Base-by-base conservation (phyloP, 805 yeast genomes). In the Debaryomyces tyrocola region DNA sequence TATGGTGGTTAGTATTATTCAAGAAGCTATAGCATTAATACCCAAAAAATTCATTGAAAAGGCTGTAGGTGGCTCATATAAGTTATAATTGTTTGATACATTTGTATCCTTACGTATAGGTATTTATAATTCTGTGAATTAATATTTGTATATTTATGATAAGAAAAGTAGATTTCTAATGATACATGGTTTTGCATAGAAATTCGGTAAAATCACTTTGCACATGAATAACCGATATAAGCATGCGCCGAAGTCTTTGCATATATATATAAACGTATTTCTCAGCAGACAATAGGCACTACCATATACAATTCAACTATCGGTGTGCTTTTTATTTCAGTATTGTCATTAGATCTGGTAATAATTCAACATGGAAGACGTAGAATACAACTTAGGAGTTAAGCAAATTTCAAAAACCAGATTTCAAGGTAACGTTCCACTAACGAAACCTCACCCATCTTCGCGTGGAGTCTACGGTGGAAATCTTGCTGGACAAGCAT, bases 1-100 rank as follows among this genome's bases (percentile, higher is more conserved):
- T 21, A 74, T 83, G 47, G 74, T 81, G 2, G 87, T 87, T 2
- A 75, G 84, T 0, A 72, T 83, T 1, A 60, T 82, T 8, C 92
- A 86, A 61, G 90, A 86, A 60, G 90, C 89, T 0, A 64, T 83
- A 50, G 45, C 78, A 57, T 41, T 55, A 56, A 46, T 68, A 63
- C 46, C 46, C 28, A 51, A 40, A 33, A 14, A 24, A n/a, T 9
- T 29, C 10, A 21, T 35, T n/a, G 44, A 44, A 6, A 12, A 24
- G 36, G 49, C 49, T 12, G 24, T 12, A 8, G 39, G 43, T n/a
- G 49, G 42, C 6, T 17, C 46, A 20, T 36, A 34, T 21, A 46
- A 46, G 17, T 42, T 46, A 17, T 45, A 20, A 20, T 34, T 8
- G 7, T 9, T 7, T 24, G 27, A 9, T 24, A 7, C 27, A 14